phyloP scores from a whole-genome alignment of 139 green algal species.

The Coelastrella sp. region DNA sequence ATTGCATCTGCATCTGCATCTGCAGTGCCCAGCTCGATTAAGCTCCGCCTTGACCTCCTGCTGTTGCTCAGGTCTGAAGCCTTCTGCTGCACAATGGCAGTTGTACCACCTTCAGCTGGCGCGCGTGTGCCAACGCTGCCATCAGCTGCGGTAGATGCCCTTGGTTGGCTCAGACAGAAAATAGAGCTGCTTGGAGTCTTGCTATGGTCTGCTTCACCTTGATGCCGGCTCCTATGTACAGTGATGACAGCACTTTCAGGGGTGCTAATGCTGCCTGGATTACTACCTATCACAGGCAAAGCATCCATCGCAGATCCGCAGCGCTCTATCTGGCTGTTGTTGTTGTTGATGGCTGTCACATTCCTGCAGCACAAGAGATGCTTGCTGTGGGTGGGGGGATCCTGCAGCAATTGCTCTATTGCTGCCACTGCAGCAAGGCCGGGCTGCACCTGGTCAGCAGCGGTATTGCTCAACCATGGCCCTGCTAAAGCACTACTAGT shows the following conservation, averaged over 20 bases:
- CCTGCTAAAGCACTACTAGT: background rate
- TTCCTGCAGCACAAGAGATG: too few relatives aligned
- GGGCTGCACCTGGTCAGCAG: background rate
- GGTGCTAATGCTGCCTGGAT: background rate
- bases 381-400: background rate
- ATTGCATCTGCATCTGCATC: too few relatives aligned
- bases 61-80: background rate
- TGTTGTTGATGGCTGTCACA: background rate
- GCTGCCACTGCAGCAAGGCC: background rate
- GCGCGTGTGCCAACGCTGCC: too few relatives aligned
- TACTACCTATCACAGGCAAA: background rate
- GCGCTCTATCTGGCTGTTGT: background rate
- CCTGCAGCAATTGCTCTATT: slow-evolving; percentile 18
- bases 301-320: background rate
- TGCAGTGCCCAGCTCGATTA: too few relatives aligned
- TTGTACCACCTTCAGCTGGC: too few relatives aligned
- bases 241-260: background rate
- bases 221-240: too few relatives aligned
- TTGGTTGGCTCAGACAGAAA: too few relatives aligned
- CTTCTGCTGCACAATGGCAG: background rate
- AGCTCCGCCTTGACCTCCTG: background rate
- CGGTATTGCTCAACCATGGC: too few relatives aligned
- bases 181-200: too few relatives aligned
- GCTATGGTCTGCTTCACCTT: too few relatives aligned
- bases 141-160: too few relatives aligned